Evolutionary conservation across 2,329 filamentous ascomycete genomes (phyloP), one percentile per base, ranked within the genome.

Genomic region (Xylariaceae sp.): DNA sequence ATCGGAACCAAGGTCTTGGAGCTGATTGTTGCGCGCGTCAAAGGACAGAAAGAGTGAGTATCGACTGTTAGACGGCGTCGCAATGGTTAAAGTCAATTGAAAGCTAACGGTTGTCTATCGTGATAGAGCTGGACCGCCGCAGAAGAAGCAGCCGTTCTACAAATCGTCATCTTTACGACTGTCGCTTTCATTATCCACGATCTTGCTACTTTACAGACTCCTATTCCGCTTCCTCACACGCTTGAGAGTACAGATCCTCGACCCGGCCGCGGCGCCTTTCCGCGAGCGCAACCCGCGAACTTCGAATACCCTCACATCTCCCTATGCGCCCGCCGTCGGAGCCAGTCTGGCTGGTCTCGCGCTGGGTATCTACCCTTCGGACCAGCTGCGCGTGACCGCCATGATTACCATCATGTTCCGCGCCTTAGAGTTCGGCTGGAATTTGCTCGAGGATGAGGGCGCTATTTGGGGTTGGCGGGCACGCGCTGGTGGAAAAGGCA

Each of bases 201-300:
- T 96, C 55, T 78, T 97, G 17, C 82, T 97, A 39, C 82, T 95
- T 53, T 94, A 99, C 67, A 84, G 94, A 30, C 76, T 96, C 1
- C 82, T 97, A 22, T 90, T 92, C 71, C 89, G 92, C 51, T 96
- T 97, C 75, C 88, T 97, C 61, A 81, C 81, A 22, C 82, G 89
- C 27, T 74, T 97, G 39, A 85, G 92, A 42, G 76, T 80, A 1
- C 89, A 90, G 56, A 76, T 99, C 4, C 82, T 95, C 39, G 85
- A 87, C 33, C 81, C 89, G n/a, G 81, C 89, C 49, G 90, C 91
- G 1, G 79, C 81, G 47, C 86, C 89, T 0, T 96, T 97, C 69
- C 81, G 90, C 12, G 75, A 78, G 49, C 86, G 92, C 47, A 96
- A 97, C 62, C 91, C 91, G 1, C 81, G 81, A 15, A 81, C 90